A percentile compares a stretch with the other conserved stretches of the same genome.
phyloP scores from a whole-genome alignment of 176 grass and related monocot genomes.

The Elymus sibiricus region DNA sequence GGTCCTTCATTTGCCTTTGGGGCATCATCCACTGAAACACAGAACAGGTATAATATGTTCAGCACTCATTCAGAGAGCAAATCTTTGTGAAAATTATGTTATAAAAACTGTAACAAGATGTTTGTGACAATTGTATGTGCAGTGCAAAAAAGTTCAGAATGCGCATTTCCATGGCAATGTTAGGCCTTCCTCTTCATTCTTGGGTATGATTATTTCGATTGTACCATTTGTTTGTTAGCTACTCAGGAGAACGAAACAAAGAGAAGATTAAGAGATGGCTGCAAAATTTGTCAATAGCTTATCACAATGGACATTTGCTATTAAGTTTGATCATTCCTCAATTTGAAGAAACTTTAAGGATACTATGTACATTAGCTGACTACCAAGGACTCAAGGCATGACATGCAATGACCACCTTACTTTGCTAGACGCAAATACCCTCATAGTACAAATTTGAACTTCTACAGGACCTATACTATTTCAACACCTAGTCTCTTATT shows the following conservation, averaged over 20 bases:
- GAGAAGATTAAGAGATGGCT: not conserved
- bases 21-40: conserved; percentile 89
- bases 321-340: not conserved
- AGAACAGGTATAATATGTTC: not conserved
- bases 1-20: conserved; percentile 70
- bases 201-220: not conserved
- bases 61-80: not conserved
- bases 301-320: not conserved
- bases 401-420: not conserved
- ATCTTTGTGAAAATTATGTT: not conserved
- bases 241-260: not conserved
- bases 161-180: not conserved
- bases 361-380: not conserved
- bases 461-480: too few relatives aligned
- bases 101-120: not conserved
- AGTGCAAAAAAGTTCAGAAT: not conserved
- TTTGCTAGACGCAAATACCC: too few relatives aligned
- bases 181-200: not conserved
- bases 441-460: too few relatives aligned
- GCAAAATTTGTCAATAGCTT: not conserved
- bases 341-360: not conserved
- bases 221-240: not conserved
- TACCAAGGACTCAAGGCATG: too few relatives aligned
- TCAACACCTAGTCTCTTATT: too few relatives aligned
- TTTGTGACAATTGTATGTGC: not conserved